Evolutionary conservation across 352 stramenopile genomes (phyloP), one percentile per base, ranked within the genome.

Genomic region (Thraustochytrium striatum): DNA sequence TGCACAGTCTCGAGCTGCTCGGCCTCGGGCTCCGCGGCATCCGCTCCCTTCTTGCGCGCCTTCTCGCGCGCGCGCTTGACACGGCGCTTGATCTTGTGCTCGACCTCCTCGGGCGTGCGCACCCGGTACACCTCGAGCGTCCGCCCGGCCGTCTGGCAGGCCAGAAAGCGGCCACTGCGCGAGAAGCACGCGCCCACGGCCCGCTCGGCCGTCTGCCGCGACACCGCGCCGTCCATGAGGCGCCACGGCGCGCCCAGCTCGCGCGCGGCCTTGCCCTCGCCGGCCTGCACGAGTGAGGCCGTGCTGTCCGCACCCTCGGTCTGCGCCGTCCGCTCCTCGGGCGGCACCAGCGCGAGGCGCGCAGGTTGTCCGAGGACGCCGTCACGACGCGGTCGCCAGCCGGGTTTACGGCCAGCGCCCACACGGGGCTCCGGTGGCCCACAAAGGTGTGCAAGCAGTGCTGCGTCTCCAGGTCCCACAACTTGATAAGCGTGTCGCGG

Each of bases 401-500:
- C 0, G 87, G 80, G 55, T 87, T 92, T 43, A 95, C 84, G 30
- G 89, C 92, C 25, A 97, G 83, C 39, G 86, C 89, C 92, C 93
- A 97, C 3, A 97, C 91, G 82, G 97, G 92, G 52, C 90, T 94
- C 33, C 91, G 87, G 83, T 97, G 91, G 36, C 91, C 91, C 39
- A 96, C 89, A 78, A 94, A 92, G 9, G 93, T 97, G 82, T 97
- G 91, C 57, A 97, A 85, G 82, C 93, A 98, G 83, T 95, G 88
- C 86, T 97, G 91, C 36, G 89, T 95, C 38, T 95, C 89, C 2
- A 97, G 84, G 80, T 97, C 93, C 93, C 93, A 98, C 21, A 86
- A 72, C 85, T 97, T 98, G 55, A 97, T 83, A 44, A 97, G 87
- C 39, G 90, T 92, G 85, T 98, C 93, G 83, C 96, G 96, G 72